Conservation (phyloP, 2,329 filamentous ascomycete genomes). For the Stenocarpella maydis region DNA sequence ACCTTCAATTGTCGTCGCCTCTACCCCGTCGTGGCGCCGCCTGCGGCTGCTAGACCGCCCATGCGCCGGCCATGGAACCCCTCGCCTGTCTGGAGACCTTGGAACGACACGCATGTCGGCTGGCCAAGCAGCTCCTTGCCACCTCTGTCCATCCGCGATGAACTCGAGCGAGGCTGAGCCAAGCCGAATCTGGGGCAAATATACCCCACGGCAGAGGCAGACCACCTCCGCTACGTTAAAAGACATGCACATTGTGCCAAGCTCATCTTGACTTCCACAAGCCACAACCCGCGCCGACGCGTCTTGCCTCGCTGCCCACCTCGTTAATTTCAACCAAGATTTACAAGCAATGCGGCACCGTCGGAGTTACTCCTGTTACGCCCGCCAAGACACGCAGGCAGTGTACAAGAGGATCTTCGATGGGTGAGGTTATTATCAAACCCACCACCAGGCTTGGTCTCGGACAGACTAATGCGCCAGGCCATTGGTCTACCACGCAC, state of each 20-base stretch:
- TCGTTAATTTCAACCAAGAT: constrained; percentile 20
- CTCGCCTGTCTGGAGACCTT: constrained; percentile 14
- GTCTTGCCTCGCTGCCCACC: constrained; percentile 1
- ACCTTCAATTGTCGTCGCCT: constrained; percentile 17
- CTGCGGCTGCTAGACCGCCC: background rate
- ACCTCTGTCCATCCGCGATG: constrained; percentile 9
- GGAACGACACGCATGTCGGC: constrained; percentile 3
- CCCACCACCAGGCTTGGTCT: background rate
- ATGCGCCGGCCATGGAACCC: constrained; percentile 22
- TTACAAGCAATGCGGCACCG: constrained; percentile 7
- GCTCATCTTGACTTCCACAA: background rate
- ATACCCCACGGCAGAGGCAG: background rate
- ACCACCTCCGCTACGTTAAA: background rate
- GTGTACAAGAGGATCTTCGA: background rate
- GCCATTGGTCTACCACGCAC: background rate
- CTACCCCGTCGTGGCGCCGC: background rate
- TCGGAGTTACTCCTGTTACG: background rate
- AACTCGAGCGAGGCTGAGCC: constrained; percentile 23
- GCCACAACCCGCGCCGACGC: constrained; percentile 9
- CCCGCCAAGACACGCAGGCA: constrained; percentile 21
- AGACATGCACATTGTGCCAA: background rate
- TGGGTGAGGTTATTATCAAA: constrained; percentile 4
- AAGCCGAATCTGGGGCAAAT: constrained; percentile 6
- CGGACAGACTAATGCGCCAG: background rate
- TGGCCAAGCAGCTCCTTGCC: constrained; percentile 12